A percentile compares a stretch with the other conserved stretches of the same genome.
phyloP scores from a whole-genome alignment of 2,329 filamentous ascomycete species.

The Capronia coronata region DNA sequence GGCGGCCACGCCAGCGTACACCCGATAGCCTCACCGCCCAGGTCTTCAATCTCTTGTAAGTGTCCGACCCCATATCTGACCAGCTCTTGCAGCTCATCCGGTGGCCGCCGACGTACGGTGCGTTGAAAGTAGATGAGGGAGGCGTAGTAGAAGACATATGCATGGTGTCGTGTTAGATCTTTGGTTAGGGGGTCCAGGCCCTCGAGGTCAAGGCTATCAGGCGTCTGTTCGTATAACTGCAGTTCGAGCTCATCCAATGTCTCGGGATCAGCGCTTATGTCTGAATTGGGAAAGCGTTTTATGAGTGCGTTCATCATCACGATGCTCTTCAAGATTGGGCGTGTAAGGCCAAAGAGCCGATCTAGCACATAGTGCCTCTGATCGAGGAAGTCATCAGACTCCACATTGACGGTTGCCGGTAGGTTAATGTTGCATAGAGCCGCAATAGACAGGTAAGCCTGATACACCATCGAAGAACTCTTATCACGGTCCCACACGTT shows the following conservation, averaged over 20 bases:
- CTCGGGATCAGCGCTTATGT: slow-evolving; percentile 1
- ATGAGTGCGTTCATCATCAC: slow-evolving; percentile 29
- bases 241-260: slow-evolving; percentile 33
- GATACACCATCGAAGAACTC: slow-evolving; percentile 26
- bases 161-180: slow-evolving; percentile 25
- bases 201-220: slow-evolving; percentile 18
- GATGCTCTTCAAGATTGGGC: slow-evolving; percentile 29
- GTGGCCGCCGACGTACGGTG: slow-evolving; percentile 28
- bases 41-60: slow-evolving; percentile 32
- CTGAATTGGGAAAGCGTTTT: slow-evolving; percentile 23
- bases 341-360: slow-evolving; percentile 31
- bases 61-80: slow-evolving; percentile 33
- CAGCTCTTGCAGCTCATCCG: slow-evolving; percentile 31
- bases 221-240: slow-evolving; percentile 31
- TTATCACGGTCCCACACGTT: slow-evolving; percentile 17
- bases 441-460: slow-evolving; percentile 31
- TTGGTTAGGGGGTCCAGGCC: slow-evolving; percentile 27
- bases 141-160: slow-evolving; percentile 35
- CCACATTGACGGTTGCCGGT: slow-evolving; percentile 25
- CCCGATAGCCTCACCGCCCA: slow-evolving; percentile 31
- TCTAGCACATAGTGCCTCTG: slow-evolving; percentile 29
- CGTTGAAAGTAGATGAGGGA: slow-evolving; percentile 35
- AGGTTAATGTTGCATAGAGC: slow-evolving; percentile 30
- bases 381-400: slow-evolving; percentile 25
- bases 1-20: slow-evolving; percentile 36